Evolutionary conservation across 139 green algal species (phyloP), one percentile per base, ranked within the genome.

Genomic region (Pseudopediastrum boryanum): DNA sequence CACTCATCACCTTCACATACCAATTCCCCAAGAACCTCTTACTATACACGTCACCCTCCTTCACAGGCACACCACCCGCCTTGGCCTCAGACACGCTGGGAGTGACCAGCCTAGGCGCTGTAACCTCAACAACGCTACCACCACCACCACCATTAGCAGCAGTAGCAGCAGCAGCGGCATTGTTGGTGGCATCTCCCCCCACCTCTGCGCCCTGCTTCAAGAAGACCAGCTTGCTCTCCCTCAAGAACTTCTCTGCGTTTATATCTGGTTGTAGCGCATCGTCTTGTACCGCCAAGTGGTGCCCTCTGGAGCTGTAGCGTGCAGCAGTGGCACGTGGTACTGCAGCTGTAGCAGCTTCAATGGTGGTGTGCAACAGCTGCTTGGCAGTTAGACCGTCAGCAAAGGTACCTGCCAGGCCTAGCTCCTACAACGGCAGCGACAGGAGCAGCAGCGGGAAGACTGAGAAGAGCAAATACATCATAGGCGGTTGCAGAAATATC

Each of bases 1-100:
- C 74, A 39, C 74, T 80, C 35, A 65, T 46, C 9, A 73, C 59
- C 74, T 80, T 80, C 0, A 44, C 31, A 19, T 71, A 80, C 74
- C 74, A 80, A n/a, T 72, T 73, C 9, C 74, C 74, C 74, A 80
- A n/a, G 35, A 80, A 80, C 19, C 74, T 48, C 21, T 63, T 25
- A 43, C 61, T 73, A 46, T 80, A 80, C 6, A 43, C 33, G 23
- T 71, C 38, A 7, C 35, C 62, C 12, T 44, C 13, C 7, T 4
- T n/a, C 63, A 33, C 38, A 25, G 31, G 31, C 38, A 12, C 38
- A 41, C 4, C 38, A 13, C 19, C 19, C 31, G 23, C 63, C 63
- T 62, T 31, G 9, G 31, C 58, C 31, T 61, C 62, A 41, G 56
- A 58, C 31, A 62, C 3, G 61, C 1, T 36, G 64, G 3, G 29